Percentiles rank a stretch among this genome's conserved stretches.
Conservation (phyloP, 1,284 basidiomycete genomes). For the Pseudozyma pruni region DNA sequence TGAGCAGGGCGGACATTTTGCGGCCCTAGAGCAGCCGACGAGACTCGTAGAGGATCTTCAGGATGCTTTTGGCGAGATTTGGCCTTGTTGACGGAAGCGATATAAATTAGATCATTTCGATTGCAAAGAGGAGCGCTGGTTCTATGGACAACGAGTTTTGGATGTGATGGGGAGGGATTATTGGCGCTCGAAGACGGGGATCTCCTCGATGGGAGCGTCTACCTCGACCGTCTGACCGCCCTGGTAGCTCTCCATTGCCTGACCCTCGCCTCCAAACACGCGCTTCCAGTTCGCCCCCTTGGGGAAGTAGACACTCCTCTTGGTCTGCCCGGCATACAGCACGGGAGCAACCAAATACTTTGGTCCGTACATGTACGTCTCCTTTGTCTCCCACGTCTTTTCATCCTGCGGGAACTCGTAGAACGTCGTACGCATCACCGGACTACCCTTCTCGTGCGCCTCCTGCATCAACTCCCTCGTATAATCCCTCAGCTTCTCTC, state of each 20-base stretch:
- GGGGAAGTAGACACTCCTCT: slow-evolving; percentile 26
- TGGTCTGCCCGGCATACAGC: too few species aligned
- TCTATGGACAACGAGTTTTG: too few species aligned
- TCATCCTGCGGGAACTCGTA: slow-evolving; percentile 23
- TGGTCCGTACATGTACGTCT: slow-evolving; percentile 34
- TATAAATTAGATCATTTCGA: too few species aligned
- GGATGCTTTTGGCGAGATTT: slow-evolving; percentile 52
- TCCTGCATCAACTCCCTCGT: slow-evolving; percentile 3
- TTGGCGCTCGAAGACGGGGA: slow-evolving; percentile 21
- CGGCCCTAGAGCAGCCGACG: slow-evolving; percentile 70
- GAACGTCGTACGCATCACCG: slow-evolving; percentile 26
- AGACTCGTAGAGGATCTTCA: slow-evolving; percentile 65
- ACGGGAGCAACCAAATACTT: neutral
- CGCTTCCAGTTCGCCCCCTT: slow-evolving; percentile 17
- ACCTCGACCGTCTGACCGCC: too few species aligned
- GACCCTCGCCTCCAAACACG: too few species aligned
- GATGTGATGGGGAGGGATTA: too few species aligned
- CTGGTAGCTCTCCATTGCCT: too few species aligned
- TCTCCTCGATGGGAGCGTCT: slow-evolving; percentile 22
- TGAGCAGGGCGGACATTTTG: slow-evolving; percentile 60
- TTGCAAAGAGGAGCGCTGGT: too few species aligned
- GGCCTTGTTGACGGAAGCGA: slow-evolving; percentile 25
- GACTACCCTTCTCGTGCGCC: slow-evolving; percentile 14
- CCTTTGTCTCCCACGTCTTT: slow-evolving; percentile 19
- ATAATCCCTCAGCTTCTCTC: slow-evolving; percentile 21